Evolutionary conservation across 129 eudicot genomes (phyloP), one percentile per base, ranked within the genome.

Genomic region (Arctium lappa): DNA sequence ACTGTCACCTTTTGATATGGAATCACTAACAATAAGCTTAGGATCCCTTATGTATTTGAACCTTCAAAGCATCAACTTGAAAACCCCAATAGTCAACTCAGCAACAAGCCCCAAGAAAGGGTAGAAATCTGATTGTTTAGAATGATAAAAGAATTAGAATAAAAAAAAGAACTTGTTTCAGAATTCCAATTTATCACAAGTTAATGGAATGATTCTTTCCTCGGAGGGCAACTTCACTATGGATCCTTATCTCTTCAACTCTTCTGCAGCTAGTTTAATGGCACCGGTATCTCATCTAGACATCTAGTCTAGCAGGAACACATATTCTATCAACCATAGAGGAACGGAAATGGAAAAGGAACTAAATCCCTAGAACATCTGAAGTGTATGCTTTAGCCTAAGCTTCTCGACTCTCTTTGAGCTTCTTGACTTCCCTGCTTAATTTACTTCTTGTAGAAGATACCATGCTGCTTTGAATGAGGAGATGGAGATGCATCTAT

Each of bases 211-310:
- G 36, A 40, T 74, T 40, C 40, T 31, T 31, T 18, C 73, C 63
- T 46, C 15, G 27, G 16, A 31, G 80, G 80, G 70, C 31, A 32
- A 76, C 80, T 76, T 76, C 79, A 75, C 46, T 53, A 76, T 76
- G 44, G 79, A 75, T 46, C 68, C 68, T 46, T 63, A 46, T 75
- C 68, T 75, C 37, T 12, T 44, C 16, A 75, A 75, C 68, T 29
- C 68, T 16, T 27, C 16, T 5, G 65, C 78, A 42, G 37, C 72
- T 22, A 68, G 3, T 44, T 8, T 44, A 44, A 44, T 44, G 53
- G 42, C 5, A 38, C 6, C 42, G 10, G 48, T 42, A 42, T 42
- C 11, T 42, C 48, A 42, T 42, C 48, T 42, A 42, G 48, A 1
- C 48, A 5, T 42, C 48, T 42, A 5, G 10, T 42, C 48, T 42